Percentiles rank a stretch among this genome's conserved stretches.
Evolutionary conservation across 441 rosid genomes (phyloP).

Genomic region (Erysimum cheiri): DNA sequence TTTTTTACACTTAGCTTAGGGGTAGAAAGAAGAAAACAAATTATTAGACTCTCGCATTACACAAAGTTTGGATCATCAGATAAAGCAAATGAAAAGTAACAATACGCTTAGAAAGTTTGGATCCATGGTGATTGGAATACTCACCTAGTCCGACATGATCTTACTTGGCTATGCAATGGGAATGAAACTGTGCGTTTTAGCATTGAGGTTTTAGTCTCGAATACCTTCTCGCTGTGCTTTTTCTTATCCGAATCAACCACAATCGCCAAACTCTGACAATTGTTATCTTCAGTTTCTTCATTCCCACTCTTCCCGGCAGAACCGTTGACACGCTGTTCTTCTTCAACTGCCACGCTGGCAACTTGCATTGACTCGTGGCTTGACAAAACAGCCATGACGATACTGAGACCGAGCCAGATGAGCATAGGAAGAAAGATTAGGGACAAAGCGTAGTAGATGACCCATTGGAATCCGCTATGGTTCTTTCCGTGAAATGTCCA

Average conservation of each 20-base stretch:
- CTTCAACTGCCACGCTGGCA: neutral
- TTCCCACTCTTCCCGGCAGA: neutral
- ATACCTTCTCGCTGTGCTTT: neutral
- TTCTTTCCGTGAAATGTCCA: slow-evolving; percentile 29
- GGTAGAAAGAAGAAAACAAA: neutral
- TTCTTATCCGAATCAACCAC: slow-evolving; percentile 18
- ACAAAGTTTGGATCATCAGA: no score
- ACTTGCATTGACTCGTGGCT: slow-evolving; percentile 11
- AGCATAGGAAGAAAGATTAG: slow-evolving; percentile 23
- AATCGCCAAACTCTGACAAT: slow-evolving; percentile 18
- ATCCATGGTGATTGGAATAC: slow-evolving; percentile 5
- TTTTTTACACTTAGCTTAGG: neutral
- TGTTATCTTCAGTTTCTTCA: slow-evolving; percentile 8
- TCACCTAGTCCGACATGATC: slow-evolving; percentile 35
- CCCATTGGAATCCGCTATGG: slow-evolving; percentile 23
- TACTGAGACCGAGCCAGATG: slow-evolving; percentile 11
- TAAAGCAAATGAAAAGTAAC: no score
- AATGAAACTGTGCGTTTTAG: slow-evolving; percentile 31
- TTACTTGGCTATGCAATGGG: slow-evolving; percentile 33
- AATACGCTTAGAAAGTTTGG: no score
- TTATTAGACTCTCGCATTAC: no score
- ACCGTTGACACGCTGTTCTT: slow-evolving; percentile 3
- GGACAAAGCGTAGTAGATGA: slow-evolving; percentile 38
- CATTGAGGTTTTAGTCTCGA: neutral
- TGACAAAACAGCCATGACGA: slow-evolving; percentile 11